phyloP scores from a whole-genome alignment of 176 grass and related monocot genomes.

The Oryza officinalis region DNA sequence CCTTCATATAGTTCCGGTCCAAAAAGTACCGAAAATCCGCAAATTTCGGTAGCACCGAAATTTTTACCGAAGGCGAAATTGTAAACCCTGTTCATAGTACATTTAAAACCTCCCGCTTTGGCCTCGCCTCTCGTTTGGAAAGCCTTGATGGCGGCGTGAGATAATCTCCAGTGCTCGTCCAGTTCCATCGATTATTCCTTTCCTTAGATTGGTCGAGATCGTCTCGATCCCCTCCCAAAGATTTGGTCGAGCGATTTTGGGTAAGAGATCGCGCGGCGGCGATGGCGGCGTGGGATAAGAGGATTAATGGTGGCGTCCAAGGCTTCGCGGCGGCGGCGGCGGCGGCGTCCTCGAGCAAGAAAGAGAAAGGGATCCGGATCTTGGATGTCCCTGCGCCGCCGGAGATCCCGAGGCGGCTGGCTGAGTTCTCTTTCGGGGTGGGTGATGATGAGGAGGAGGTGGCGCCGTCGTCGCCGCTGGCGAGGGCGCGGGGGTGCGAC shows the following conservation, averaged over 20 bases:
- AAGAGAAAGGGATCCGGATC: background rate
- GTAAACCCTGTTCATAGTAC: background rate
- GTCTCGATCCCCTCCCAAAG: background rate
- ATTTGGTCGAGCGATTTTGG: background rate
- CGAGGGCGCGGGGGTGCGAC: conserved; percentile 42
- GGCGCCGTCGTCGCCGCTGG: background rate
- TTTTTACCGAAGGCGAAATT: no score
- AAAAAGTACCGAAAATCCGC: no score
- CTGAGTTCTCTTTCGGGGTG: background rate
- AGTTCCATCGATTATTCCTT: background rate
- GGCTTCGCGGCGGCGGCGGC: background rate
- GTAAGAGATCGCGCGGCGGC: background rate
- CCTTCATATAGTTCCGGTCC: no score
- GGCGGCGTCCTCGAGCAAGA: background rate
- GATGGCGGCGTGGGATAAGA: background rate
- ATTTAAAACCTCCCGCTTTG: conserved; percentile 46
- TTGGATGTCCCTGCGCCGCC: background rate
- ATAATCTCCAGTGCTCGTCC: background rate
- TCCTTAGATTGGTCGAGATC: background rate
- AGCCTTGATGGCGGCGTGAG: background rate
- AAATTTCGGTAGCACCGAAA: no score
- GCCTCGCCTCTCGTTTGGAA: background rate
- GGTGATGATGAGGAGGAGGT: background rate
- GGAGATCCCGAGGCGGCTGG: background rate
- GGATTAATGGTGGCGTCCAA: no score